phyloP scores from a whole-genome alignment of 2,329 filamentous ascomycete species.

The Colletotrichum sp. region DNA sequence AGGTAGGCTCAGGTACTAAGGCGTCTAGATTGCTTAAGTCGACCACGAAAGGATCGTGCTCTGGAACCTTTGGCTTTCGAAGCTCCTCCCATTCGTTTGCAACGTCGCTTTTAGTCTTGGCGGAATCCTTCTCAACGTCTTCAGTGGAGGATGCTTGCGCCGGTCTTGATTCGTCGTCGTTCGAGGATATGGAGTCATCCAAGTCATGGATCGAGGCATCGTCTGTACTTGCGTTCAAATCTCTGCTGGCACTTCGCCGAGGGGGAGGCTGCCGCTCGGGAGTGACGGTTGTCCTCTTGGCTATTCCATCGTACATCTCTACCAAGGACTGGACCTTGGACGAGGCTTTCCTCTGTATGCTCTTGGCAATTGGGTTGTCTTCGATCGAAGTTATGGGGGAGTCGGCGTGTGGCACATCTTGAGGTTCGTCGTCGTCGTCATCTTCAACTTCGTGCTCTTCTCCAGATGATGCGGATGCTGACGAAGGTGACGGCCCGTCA shows the following conservation, averaged over 20 bases:
- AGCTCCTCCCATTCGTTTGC: not conserved
- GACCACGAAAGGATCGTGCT: slow-evolving; percentile 27
- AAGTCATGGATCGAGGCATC: not conserved
- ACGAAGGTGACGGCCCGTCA: not conserved
- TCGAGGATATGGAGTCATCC: not conserved
- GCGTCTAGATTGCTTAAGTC: slow-evolving; percentile 37
- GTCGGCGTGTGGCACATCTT: slow-evolving; percentile 26
- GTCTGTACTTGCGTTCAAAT: not conserved
- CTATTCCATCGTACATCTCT: slow-evolving; percentile 53
- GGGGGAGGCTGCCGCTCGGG: not conserved
- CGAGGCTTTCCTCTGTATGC: not conserved
- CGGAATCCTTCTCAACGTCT: too few relatives aligned
- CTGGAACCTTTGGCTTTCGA: not conserved
- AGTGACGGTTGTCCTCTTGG: slow-evolving; percentile 22
- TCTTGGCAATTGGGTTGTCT: slow-evolving; percentile 32
- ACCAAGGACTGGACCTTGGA: slow-evolving; percentile 56
- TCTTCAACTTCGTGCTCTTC: not conserved
- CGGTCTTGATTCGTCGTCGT: not conserved
- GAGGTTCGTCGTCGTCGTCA: not conserved
- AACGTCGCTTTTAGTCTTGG: not conserved
- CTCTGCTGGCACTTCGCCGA: slow-evolving; percentile 6
- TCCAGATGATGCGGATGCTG: slow-evolving; percentile 26
- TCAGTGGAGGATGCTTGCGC: not conserved
- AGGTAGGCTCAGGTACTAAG: slow-evolving; percentile 34
- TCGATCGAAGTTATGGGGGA: slow-evolving; percentile 52